Conservation (phyloP, 208 protist genomes). For the Porcisia deanei region DNA sequence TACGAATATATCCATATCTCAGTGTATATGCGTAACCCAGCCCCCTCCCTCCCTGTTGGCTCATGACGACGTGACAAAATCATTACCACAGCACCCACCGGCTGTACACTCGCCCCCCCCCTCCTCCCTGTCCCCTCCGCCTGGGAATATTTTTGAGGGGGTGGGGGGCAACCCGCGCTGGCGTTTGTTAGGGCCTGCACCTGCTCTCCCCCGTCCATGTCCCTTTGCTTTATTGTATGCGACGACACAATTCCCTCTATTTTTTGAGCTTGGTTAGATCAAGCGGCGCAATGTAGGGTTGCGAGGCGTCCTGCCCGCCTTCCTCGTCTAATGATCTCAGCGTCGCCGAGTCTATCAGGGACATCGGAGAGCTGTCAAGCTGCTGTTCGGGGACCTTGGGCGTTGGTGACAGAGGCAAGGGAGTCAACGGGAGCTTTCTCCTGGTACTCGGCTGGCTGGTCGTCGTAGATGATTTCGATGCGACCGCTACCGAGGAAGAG, state of each 20-base stretch:
- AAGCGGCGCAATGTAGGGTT: conserved; percentile 34
- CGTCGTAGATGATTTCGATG: conserved; percentile 1
- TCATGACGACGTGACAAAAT: neutral
- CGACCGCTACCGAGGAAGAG: neutral
- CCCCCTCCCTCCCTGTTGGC: neutral
- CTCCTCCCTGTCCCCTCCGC: too few relatives aligned
- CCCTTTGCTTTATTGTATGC: neutral
- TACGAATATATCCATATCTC: neutral
- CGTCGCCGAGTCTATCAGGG: neutral
- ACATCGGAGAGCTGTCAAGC: neutral
- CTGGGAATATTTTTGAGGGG: too few relatives aligned
- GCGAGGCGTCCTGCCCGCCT: neutral
- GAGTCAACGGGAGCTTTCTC: neutral
- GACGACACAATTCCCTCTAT: conserved; percentile 10
- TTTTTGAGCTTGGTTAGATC: conserved; percentile 42
- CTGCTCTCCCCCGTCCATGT: neutral
- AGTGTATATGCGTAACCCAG: neutral
- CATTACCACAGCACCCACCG: neutral
- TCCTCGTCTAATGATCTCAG: neutral
- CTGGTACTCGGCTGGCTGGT: neutral
- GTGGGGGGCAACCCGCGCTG: neutral
- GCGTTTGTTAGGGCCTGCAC: neutral
- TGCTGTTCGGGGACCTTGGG: neutral
- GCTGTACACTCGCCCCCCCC: neutral
- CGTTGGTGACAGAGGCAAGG: neutral